Evolutionary conservation across 768 basidiomycete genomes (phyloP).

Genomic region (Termitomyces sp.): DNA sequence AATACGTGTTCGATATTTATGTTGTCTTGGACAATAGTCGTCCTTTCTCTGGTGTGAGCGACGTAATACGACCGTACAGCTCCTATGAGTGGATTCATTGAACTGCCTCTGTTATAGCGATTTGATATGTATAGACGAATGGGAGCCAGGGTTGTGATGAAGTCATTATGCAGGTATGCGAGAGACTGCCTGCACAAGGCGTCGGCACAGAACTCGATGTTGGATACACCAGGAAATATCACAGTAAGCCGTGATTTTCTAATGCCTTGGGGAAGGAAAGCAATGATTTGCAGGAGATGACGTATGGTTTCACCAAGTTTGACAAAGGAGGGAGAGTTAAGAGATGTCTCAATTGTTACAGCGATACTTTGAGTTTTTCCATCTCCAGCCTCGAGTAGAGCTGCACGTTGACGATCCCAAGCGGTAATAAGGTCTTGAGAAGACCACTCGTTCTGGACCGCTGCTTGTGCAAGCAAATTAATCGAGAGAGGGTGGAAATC

Average conservation of each 20-base stretch:
- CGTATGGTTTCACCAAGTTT: not conserved
- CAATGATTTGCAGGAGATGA: constrained; percentile 8
- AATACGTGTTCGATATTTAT: constrained; percentile 9
- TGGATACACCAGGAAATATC: not conserved
- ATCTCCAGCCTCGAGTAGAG: constrained; percentile 3
- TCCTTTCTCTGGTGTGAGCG: not conserved
- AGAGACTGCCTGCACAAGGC: constrained; percentile 9
- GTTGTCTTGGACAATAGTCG: not conserved
- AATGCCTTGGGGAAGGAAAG: constrained; percentile 11
- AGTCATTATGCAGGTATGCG: constrained; percentile 2
- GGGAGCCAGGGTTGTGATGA: constrained; percentile 12
- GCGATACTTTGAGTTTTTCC: constrained; percentile 10
- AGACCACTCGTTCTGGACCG: constrained; percentile 12
- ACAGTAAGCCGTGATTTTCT: not conserved
- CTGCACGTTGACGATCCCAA: constrained; percentile 7
- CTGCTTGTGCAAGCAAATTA: constrained; percentile 13
- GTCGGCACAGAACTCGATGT: not conserved
- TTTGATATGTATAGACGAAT: constrained; percentile 9
- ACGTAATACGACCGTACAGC: not conserved
- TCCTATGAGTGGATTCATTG: not conserved
- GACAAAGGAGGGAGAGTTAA: constrained; percentile 9
- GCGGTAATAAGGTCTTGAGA: constrained; percentile 4
- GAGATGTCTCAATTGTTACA: constrained; percentile 8
- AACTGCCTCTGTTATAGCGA: not conserved
- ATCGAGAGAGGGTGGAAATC: constrained; percentile 15